Base-by-base conservation (phyloP, 2,329 filamentous ascomycete species). In the Colletotrichum lentis region DNA sequence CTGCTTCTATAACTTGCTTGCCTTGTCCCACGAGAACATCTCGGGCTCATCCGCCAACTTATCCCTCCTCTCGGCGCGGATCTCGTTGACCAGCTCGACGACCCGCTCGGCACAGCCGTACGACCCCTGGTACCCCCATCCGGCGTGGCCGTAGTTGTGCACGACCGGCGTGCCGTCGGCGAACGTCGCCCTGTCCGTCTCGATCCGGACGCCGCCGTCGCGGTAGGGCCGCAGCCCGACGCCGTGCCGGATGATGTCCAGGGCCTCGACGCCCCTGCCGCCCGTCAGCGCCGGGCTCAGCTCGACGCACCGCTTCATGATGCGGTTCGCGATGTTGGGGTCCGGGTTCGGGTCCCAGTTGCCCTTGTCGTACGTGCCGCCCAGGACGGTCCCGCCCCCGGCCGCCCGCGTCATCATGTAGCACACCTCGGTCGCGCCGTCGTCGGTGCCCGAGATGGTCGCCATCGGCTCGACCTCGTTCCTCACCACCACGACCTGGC, bases 371-470 rank as follows among this genome's bases (percentile, higher is more conserved):
- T 96, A 92, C 54, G 90, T 95, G 2, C 94, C 94, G n/a, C 94
- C 94, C 2, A 97, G 81, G 49, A 97, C 85, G 0, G 92, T 96
- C 12, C 94, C 94, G 22, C 94, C 94, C n/a, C 86, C 86, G 0
- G 84, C 85, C 1, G 94, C 92, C 35, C 94, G 86, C 74, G 88
- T 89, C 94, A 97, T 97, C 55, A 91, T 84, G 76, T 97, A 97
- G 66, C 87, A 82, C 5, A 90, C 81, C 78, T 97, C 94, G 41
- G 90, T 89, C 0, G 83, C 81, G 2, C 87, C 90, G 73, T 96
- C 91, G 57, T 93, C 90, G 0, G 88, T 91, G 49, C 92, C 91
- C 12, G 90, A 93, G 16, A 86, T 84, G 7, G 85, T 85, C 55
- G 87, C 78, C 91, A 96, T 95, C 41, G 86, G 81, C 12, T 86